Base-by-base conservation (phyloP, 495 filamentous ascomycete genomes). In the Viridothelium virens region DNA sequence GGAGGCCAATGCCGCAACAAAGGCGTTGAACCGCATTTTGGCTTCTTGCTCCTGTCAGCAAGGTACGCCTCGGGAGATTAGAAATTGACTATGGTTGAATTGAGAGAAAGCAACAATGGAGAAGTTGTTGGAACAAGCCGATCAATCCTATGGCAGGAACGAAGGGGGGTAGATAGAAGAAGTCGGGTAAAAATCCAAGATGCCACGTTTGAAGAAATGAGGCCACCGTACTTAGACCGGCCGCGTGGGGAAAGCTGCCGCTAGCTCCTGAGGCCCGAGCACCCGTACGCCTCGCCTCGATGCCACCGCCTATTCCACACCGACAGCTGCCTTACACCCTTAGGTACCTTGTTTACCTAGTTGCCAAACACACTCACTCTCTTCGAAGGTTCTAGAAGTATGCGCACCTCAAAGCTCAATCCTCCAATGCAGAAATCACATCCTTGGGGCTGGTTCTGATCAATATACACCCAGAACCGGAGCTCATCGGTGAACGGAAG, bases 1-100 rank as follows among this genome's bases (percentile, higher is more conserved):
- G 63, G 71, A 70, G 64, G 73, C 63, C n/a, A 74, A 68, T 1
- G 73, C 67, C 46, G 69, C 76, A 61, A 75, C 68, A 65, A 75
- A 50, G 62, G 71, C 61, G 68, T 64, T 62, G 67, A 74, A 73
- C 72, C 76, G 74, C 76, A 78, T 78, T 65, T 56, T 70, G 66
- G 66, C 64, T 39, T 64, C 59, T 53, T 65, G 68, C 56, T 59
- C 25, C 25, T 34, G 25, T 59, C 53, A 59, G 53, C 53, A 59
- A 56, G 59, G 62, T 36, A 38, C 34, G 50, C 33, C 44, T 59
- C 38, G 16, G 56, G 48, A 59, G 36, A 62, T 65, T 65, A 31
- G 64, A 66, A 38, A 14, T 44, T 12, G 53, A 33, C 5, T 6
- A 39, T 41, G 25, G 41, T 47, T 39, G 10, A 47, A 33, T 34